phyloP scores from a whole-genome alignment of 805 yeast species.

The Myxozyma nipponensis region DNA sequence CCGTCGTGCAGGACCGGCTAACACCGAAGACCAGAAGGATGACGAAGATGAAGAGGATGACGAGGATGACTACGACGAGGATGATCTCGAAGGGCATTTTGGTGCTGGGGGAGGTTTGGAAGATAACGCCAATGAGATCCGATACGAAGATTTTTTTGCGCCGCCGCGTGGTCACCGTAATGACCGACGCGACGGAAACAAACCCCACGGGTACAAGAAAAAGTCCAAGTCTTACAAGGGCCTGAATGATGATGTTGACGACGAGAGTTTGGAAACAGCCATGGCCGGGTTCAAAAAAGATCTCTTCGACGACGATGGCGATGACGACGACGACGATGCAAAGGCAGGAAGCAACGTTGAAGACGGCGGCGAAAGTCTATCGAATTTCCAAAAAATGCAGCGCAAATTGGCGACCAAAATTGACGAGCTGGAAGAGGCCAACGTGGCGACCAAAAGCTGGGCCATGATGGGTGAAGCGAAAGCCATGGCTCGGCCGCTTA shows the following conservation, averaged over 20 bases:
- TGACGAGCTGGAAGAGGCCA: slow-evolving; percentile 72
- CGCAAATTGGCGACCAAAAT: slow-evolving; percentile 71
- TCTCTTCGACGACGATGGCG: slow-evolving; percentile 48
- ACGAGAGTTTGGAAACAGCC: slow-evolving; percentile 31
- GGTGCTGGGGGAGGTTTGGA: slow-evolving; percentile 3
- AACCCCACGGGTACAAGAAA: slow-evolving; percentile 9
- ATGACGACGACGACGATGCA: slow-evolving; percentile 59
- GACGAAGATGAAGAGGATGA: no score
- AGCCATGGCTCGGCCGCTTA: slow-evolving; percentile 75
- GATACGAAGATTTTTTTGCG: slow-evolving; percentile 42
- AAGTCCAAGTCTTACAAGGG: slow-evolving; percentile 29
- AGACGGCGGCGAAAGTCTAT: slow-evolving; percentile 57
- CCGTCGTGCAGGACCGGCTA: background rate
- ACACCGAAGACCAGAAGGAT: background rate
- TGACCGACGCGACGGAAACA: no score
- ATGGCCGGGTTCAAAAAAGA: slow-evolving; percentile 37
- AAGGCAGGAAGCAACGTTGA: no score
- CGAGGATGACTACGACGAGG: slow-evolving; percentile 33
- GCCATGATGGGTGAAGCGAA: slow-evolving; percentile 88
- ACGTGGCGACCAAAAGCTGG: slow-evolving; percentile 90
- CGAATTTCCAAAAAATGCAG: slow-evolving; percentile 65
- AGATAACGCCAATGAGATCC: slow-evolving; percentile 34
- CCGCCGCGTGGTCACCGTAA: slow-evolving; percentile 32
- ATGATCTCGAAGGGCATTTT: slow-evolving; percentile 41
- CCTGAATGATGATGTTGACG: slow-evolving; percentile 30